phyloP scores from a whole-genome alignment of 2,329 filamentous ascomycete genomes.

The Paraconiothyrium sp. region DNA sequence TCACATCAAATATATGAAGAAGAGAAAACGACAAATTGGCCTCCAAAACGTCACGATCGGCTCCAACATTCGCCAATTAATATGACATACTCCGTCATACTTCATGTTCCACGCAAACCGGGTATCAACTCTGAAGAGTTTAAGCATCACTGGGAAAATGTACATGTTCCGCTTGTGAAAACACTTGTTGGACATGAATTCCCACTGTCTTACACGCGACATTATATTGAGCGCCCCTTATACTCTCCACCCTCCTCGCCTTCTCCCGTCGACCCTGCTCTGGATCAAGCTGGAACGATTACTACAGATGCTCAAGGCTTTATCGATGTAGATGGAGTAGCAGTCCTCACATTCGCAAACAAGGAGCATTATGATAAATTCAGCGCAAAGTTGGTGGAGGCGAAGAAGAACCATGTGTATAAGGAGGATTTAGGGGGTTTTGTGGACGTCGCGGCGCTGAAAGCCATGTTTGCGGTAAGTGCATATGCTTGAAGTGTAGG shows the following conservation, averaged over 20 bases:
- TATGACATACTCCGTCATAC: conserved; percentile 32
- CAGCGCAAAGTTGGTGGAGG: conserved; percentile 19
- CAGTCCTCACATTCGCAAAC: conserved; percentile 29
- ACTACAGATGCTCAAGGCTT: not conserved
- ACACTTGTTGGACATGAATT: conserved; percentile 28
- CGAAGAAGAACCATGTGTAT: conserved; percentile 18
- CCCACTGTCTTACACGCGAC: conserved; percentile 32
- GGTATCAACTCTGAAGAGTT: conserved; percentile 29
- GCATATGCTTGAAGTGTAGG: not conserved
- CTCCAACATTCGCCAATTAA: conserved; percentile 1
- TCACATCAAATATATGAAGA: not conserved
- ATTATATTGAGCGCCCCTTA: conserved; percentile 30
- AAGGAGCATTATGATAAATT: conserved; percentile 31
- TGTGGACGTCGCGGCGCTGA: conserved; percentile 24
- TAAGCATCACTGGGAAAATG: conserved; percentile 35
- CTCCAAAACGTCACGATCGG: not conserved
- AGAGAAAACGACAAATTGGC: not conserved
- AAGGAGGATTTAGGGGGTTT: conserved; percentile 26
- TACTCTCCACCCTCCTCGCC: conserved; percentile 9
- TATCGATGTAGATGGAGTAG: conserved; percentile 30
- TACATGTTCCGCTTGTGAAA: conserved; percentile 34
- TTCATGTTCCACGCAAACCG: conserved; percentile 31
- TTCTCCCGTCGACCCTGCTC: not conserved
- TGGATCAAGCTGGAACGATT: conserved; percentile 14
- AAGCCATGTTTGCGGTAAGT: conserved; percentile 22